phyloP scores from a whole-genome alignment of 176 grass and related monocot genomes.

The Triticum turgidum region DNA sequence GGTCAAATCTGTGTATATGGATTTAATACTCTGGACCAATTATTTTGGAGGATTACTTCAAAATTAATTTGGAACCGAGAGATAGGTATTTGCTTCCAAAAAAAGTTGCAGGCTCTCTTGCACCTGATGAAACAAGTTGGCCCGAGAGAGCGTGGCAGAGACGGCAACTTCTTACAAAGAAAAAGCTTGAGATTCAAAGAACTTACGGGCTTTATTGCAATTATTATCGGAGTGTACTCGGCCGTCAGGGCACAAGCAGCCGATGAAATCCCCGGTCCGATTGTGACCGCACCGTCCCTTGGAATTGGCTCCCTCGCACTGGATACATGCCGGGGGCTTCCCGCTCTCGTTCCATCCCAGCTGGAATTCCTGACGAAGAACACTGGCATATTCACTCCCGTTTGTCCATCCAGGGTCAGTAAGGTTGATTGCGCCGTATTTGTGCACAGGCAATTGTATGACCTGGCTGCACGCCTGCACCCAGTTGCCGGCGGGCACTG shows the following conservation, averaged over 20 bases:
- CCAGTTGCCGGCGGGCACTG: neutral
- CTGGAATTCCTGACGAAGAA: constrained; percentile 10
- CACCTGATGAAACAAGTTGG: too few relatives aligned
- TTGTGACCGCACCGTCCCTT: neutral
- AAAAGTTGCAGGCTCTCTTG: too few relatives aligned
- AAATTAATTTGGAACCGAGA: too few relatives aligned
- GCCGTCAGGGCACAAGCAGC: neutral
- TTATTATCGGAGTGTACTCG: too few relatives aligned
- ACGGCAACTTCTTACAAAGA: too few relatives aligned
- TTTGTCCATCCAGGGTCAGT: accelerated
- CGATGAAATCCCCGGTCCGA: accelerated
- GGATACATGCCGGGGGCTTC: accelerated
- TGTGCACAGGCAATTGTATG: neutral
- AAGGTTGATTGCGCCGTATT: accelerated
- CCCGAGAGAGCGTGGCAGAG: too few relatives aligned
- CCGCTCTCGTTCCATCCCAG: neutral
- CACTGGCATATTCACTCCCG: accelerated
- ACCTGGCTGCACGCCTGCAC: accelerated
- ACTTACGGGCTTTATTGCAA: too few relatives aligned
- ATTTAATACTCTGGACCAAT: too few relatives aligned
- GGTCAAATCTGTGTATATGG: too few relatives aligned
- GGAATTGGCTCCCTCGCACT: neutral
- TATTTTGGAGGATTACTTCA: too few relatives aligned
- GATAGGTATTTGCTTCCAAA: too few relatives aligned
- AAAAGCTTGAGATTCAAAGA: accelerated